Base-by-base conservation (phyloP, 306 rosid genomes). In the Castanea sativa region DNA sequence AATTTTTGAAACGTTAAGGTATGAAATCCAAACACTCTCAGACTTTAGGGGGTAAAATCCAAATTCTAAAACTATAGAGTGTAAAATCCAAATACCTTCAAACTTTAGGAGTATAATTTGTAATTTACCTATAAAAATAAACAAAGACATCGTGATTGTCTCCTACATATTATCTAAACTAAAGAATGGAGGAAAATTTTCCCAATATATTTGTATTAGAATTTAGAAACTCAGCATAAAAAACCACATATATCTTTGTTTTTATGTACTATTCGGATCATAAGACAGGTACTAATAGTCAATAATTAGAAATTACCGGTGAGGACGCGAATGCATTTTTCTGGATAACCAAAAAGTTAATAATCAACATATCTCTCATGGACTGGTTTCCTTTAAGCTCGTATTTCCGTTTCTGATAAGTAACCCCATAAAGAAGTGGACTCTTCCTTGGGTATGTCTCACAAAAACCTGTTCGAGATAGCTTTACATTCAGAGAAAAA, bases 381-480 rank as follows among this genome's bases (percentile, higher is more conserved):
- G 11, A 38, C 84, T 87, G 25, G 20, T 91, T 82, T 45, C 98
- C 97, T 56, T 74, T 82, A 81, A 92, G 92, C 77, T 55, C 85
- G 83, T 74, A 83, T 75, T 87, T 94, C 69, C 25, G 35, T 29
- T 71, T 49, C 73, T 69, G 78, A 85, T 94, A 91, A 29, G 91
- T 81, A 75, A 92, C 92, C 30, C 94, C 97, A 76, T 93, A 89
- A 14, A 92, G 94, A 87, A 94, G 86, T 1, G 97, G 97, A 0
- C 97, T 89, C 84, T 88, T 94, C 32, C 69, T 81, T 59, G 13
- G 53, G 84, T 76, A 15, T 9, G 3, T 19, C 52, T 19, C 6
- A 38, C 79, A 63, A 55, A 45, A 45, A 45, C 75, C 18, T 35
- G 61, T 2, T 16, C 73, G 69, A 56, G 15, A 45, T 12, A 53